Conservation (phyloP, 169 alveolate species). For the Plasmodium sp. region DNA sequence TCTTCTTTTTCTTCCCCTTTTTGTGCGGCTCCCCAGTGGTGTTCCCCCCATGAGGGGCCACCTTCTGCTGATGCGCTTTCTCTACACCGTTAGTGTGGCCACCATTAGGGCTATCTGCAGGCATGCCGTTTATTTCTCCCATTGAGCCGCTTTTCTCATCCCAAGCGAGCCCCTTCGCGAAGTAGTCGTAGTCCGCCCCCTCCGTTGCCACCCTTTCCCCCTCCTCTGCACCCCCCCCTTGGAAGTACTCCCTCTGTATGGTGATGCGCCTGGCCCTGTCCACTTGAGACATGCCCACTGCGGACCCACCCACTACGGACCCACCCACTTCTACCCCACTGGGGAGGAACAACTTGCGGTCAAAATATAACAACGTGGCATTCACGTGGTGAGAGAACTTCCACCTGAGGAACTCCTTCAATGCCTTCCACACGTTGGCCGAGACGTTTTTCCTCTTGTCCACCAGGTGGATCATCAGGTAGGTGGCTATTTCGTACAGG, state of each 20-base stretch:
- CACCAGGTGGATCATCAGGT: conserved; percentile 33
- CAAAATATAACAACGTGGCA: conserved; percentile 29
- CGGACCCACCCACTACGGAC: too few relatives aligned
- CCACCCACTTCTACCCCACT: neutral
- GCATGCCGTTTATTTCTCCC: neutral
- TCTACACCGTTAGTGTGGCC: neutral
- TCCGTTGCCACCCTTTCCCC: neutral
- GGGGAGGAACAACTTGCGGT: conserved; percentile 15
- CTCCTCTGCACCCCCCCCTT: neutral
- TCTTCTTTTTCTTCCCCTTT: neutral
- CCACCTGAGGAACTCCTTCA: conserved; percentile 46
- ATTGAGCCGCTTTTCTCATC: neutral
- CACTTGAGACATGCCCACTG: neutral
- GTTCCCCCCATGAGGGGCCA: neutral
- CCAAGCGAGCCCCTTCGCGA: neutral
- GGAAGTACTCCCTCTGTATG: neutral
- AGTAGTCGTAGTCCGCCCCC: neutral
- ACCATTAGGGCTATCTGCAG: neutral
- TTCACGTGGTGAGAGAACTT: conserved; percentile 57
- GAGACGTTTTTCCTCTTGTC: conserved; percentile 41
- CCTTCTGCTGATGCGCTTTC: neutral
- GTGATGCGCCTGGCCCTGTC: neutral
- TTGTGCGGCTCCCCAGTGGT: neutral
- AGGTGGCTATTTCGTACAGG: conserved; percentile 52
- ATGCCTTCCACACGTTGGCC: conserved; percentile 33